These are phyloP conservation scores for Wilcoxina mikolae DNA, from an alignment of 495 filamentous ascomycete genomes.

Conservation along the genomic window DNA sequence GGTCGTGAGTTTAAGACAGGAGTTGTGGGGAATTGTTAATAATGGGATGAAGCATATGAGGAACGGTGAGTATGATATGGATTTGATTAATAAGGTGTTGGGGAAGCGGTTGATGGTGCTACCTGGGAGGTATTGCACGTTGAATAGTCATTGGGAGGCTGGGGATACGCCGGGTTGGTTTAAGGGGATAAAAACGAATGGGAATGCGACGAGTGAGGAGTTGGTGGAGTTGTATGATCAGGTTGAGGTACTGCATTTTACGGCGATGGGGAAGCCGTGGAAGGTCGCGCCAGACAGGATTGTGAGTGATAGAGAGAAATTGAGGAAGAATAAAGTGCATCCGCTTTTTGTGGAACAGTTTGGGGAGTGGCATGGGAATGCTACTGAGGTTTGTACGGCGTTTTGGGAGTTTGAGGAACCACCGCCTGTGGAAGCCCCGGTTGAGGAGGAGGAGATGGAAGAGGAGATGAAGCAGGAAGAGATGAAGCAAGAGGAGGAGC, in stretches of 20 bases:
- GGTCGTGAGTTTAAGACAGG: slow-evolving; percentile 23
- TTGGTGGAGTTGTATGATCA: slow-evolving; percentile 14
- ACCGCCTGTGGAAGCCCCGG: not conserved
- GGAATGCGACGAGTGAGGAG: slow-evolving; percentile 2
- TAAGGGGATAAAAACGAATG: not conserved
- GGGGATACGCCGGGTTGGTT: slow-evolving; percentile 29
- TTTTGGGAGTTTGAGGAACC: not conserved
- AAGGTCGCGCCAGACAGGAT: slow-evolving; percentile 6
- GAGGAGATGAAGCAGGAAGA: not conserved
- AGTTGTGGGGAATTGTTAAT: slow-evolving; percentile 28
- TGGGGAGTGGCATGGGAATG: slow-evolving; percentile 1
- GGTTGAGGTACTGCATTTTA: slow-evolving; percentile 26
- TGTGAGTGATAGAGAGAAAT: not conserved
- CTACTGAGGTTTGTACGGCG: not conserved
- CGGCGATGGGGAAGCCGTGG: slow-evolving; percentile 26
- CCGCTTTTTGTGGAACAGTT: slow-evolving; percentile 19
- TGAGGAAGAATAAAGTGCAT: slow-evolving; percentile 10
- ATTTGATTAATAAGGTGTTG: slow-evolving; percentile 30
- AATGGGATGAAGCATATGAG: slow-evolving; percentile 18
- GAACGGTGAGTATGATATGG: slow-evolving; percentile 31
- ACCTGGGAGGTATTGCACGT: slow-evolving; percentile 31
- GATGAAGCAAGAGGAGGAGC: too few relatives aligned
- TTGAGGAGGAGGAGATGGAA: not conserved
- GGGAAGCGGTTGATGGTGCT: slow-evolving; percentile 28
- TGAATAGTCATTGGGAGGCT: slow-evolving; percentile 32